Conservation (phyloP, 495 filamentous ascomycete species). For the Melanomma pulvis-pyrius region DNA sequence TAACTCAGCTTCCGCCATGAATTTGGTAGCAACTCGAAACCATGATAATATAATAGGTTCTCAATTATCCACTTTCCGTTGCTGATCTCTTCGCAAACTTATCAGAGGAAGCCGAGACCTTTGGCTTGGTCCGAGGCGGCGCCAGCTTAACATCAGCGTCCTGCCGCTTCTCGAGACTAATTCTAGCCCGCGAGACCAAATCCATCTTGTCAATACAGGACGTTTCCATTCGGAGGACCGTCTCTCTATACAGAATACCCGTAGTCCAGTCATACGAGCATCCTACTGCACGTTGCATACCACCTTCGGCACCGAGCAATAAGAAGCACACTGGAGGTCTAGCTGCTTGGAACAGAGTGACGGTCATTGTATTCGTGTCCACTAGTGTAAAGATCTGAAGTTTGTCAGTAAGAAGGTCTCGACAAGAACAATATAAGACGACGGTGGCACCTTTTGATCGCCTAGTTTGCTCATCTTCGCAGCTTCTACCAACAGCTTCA, state of each 20-base stretch:
- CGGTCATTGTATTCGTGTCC: conserved; percentile 45
- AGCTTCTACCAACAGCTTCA: conserved; percentile 8
- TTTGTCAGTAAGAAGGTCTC: not conserved
- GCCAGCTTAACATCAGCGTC: not conserved
- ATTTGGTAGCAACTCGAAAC: too few species aligned
- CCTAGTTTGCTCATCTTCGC: conserved; percentile 3
- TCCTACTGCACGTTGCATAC: conserved; percentile 47
- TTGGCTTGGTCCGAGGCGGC: not conserved
- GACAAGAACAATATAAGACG: not conserved
- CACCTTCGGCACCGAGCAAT: conserved; percentile 46
- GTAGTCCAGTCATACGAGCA: conserved; percentile 40
- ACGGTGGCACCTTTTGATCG: conserved; percentile 7
- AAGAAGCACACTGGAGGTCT: conserved; percentile 46
- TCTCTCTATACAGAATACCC: conserved; percentile 36
- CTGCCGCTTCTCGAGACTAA: not conserved
- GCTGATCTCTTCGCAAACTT: not conserved
- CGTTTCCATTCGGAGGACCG: conserved; percentile 41
- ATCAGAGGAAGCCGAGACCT: not conserved
- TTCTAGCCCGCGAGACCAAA: not conserved
- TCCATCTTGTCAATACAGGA: conserved; percentile 18
- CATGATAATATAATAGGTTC: too few species aligned
- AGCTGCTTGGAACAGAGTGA: conserved; percentile 44
- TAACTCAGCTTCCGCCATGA: too few species aligned
- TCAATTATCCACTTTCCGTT: not conserved
- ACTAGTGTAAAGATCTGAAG: not conserved